These are phyloP conservation scores for Bryoglossum gracile DNA, from an alignment of 495 filamentous ascomycete species.

Conservation along the genomic window DNA sequence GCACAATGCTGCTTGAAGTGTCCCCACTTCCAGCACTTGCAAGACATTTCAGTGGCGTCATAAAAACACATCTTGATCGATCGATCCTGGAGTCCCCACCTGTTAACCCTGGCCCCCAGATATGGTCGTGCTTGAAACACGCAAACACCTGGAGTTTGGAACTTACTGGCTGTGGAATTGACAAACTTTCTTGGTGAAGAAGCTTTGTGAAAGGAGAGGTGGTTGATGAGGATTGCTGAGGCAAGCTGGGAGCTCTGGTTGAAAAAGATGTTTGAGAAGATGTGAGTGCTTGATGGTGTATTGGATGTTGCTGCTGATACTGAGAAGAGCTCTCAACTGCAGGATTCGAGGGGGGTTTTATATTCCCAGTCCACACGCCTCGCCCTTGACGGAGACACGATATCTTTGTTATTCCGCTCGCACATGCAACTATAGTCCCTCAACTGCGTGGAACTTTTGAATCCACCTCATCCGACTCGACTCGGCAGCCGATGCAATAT, in stretches of 20 bases:
- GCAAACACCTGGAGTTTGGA: neutral
- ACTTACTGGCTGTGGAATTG: constrained; percentile 18
- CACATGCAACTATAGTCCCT: constrained; percentile 2
- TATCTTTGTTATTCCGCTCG: neutral
- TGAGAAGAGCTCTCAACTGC: constrained; percentile 6
- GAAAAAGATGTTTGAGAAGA: neutral
- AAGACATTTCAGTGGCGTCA: constrained; percentile 29
- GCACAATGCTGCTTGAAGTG: constrained; percentile 91
- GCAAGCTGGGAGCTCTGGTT: too few species aligned
- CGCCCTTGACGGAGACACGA: too few species aligned
- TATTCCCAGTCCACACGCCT: constrained; percentile 1
- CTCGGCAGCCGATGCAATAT: constrained; percentile 17
- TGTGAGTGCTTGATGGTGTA: neutral
- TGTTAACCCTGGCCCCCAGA: constrained; percentile 6
- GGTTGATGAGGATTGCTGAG: neutral
- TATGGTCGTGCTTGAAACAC: constrained; percentile 11
- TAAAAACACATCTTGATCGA: constrained; percentile 1
- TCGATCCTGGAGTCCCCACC: neutral
- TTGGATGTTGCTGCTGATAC: constrained; percentile 22
- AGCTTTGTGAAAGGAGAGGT: neutral
- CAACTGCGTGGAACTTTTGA: neutral
- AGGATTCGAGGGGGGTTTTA: constrained; percentile 16
- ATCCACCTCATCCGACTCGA: constrained; percentile 1
- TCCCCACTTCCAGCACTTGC: constrained; percentile 94
- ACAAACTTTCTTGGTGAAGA: neutral